Evolutionary conservation across 257 asterid genomes (phyloP), one percentile per base, ranked within the genome.

Genomic region (Jaltomata sinuosa): DNA sequence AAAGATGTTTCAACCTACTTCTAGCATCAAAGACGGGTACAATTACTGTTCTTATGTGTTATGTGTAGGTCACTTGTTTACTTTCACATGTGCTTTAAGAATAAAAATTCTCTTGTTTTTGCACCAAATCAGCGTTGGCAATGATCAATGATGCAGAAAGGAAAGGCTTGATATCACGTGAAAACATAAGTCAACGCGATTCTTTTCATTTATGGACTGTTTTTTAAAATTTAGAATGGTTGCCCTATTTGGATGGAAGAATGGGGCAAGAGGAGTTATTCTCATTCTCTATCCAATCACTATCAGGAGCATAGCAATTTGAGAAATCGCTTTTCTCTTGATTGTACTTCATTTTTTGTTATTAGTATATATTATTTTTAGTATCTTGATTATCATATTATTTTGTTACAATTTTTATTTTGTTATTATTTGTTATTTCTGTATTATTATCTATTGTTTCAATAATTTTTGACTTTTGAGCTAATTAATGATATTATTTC

Each of bases 21-120:
- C 99, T 32, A 97, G 99, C 95, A 93, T 97, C 91, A 97, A 97
- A 89, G 99, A 97, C 90, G 91, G 99, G 99, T 94, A 77, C 14
- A 5, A 16, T 45, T 11, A 29, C 1, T 40, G 36, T 21, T 62
- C 19, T n/a, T n/a, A n/a, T n/a, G n/a, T n/a, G n/a, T 18, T 14
- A 55, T 68, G 19, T 85, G 49, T 79, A 40, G 29, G 22, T 38
- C 42, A 21, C 57, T 72, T 72, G 57, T n/a, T n/a, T n/a, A n/a
- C n/a, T n/a, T n/a, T n/a, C n/a, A n/a, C n/a, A n/a, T n/a, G n/a
- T n/a, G n/a, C n/a, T n/a, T 25, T 76, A 47, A 76, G 34, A 18
- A 76, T 61, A 5, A 45, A 14, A 15, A 14, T 47, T 76, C n/a
- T 25, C 59, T 45, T 45, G 59, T 74, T 6, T 45, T 45, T 76